These are phyloP conservation scores for Trematosphaeria pertusa DNA, from an alignment of 2,329 filamentous ascomycete species.

Conservation along the genomic window DNA sequence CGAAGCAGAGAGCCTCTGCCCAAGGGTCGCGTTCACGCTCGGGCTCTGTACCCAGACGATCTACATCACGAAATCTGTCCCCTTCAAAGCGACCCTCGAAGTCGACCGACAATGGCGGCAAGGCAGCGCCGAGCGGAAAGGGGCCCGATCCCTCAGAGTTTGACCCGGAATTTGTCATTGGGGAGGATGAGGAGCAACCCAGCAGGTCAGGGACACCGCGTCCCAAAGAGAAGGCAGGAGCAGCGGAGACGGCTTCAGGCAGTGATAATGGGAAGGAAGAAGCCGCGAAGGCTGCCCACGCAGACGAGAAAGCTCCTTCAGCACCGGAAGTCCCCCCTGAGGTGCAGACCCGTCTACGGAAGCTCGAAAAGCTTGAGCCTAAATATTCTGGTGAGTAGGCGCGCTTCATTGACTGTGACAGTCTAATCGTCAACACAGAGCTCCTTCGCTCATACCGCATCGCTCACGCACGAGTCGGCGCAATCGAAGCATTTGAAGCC, in stretches of 20 bases:
- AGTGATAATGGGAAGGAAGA: constrained; percentile 42
- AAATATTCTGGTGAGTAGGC: constrained; percentile 75
- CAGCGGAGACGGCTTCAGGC: constrained; percentile 25
- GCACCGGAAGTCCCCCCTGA: constrained; percentile 73
- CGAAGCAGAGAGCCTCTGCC: constrained; percentile 67
- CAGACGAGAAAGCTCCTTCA: constrained; percentile 31
- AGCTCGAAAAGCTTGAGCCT: constrained; percentile 87
- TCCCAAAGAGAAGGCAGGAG: constrained; percentile 51
- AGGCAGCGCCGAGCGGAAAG: constrained; percentile 57
- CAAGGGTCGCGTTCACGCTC: constrained; percentile 54
- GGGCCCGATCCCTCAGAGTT: constrained; percentile 86
- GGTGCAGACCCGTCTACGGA: constrained; percentile 76
- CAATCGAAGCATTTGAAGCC: constrained; percentile 93
- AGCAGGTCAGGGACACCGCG: constrained; percentile 68
- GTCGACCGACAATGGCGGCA: constrained; percentile 35
- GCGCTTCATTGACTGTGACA: constrained; percentile 1
- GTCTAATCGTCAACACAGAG: constrained; percentile 61
- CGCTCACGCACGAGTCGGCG: constrained; percentile 83
- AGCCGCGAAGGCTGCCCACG: constrained; percentile 33
- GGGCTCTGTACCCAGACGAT: constrained; percentile 54
- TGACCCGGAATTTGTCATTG: constrained; percentile 84
- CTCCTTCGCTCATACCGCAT: constrained; percentile 89
- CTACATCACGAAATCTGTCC: constrained; percentile 52
- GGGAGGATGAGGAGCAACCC: constrained; percentile 75
- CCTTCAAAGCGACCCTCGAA: constrained; percentile 43